Percentiles rank a stretch among this genome's conserved stretches.
Conservation (phyloP, 176 grass and related monocot species). For the Carex parvula region DNA sequence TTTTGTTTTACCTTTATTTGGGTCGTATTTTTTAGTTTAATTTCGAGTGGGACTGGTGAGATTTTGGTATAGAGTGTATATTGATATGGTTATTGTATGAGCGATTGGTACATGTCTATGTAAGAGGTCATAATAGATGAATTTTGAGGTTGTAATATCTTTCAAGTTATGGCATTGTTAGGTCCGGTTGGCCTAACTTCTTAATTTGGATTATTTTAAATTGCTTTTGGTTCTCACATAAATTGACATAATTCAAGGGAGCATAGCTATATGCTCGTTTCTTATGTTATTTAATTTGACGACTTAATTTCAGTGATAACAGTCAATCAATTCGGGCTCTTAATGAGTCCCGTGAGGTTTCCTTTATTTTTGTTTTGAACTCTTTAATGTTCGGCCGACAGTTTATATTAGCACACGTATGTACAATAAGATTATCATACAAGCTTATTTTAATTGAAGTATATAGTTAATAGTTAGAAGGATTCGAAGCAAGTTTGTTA, state of each 20-base stretch:
- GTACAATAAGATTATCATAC: no score
- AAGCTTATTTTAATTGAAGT: no score
- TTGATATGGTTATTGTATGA: conserved; percentile 32
- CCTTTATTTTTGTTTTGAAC: no score
- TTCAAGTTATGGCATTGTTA: background rate
- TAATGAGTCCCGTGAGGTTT: no score
- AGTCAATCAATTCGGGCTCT: no score
- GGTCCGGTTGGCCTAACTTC: background rate
- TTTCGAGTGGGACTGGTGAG: conserved; percentile 19
- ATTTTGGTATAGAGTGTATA: conserved; percentile 37
- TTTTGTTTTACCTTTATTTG: conserved; percentile 12
- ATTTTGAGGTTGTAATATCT: background rate
- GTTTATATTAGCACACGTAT: no score
- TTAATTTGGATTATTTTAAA: background rate
- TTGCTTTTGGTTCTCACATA: background rate
- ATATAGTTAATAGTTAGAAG: no score
- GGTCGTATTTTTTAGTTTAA: conserved; percentile 14
- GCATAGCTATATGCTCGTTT: background rate
- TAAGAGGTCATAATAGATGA: conserved; percentile 17
- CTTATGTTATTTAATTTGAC: no score
- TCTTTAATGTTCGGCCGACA: no score
- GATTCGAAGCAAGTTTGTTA: no score
- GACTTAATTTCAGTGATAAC: no score
- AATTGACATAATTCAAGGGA: background rate
- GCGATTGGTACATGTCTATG: conserved; percentile 22